Evolutionary conservation across 192 early-diverging fungal species (phyloP).

Genomic region (Podila minutissima): DNA sequence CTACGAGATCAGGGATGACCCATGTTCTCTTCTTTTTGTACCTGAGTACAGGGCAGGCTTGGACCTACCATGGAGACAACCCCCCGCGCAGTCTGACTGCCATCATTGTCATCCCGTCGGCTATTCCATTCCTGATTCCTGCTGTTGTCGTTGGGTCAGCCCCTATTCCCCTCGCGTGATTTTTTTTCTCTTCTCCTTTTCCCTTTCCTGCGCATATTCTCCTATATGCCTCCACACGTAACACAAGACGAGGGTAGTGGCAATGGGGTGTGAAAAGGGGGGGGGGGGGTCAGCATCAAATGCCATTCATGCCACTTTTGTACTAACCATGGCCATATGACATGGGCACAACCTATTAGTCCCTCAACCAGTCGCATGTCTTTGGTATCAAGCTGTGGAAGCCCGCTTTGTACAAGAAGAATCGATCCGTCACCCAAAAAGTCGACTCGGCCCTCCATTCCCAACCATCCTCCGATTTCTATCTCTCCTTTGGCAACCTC

Average conservation of each 20-base stretch:
- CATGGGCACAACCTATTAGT: conserved; percentile 54
- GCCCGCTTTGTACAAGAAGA: conserved; percentile 96
- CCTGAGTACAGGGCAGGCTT: too few species aligned
- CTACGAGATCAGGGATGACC: too few species aligned
- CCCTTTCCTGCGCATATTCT: background rate
- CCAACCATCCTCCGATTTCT: conserved; percentile 72
- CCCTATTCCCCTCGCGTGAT: conserved; percentile 4
- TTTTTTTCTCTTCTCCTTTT: background rate
- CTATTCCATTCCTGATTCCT: too few species aligned
- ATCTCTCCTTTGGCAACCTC: conserved; percentile 86
- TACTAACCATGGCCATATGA: background rate
- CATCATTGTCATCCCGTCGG: too few species aligned
- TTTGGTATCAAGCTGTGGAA: conserved; percentile 98
- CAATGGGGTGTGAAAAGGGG: background rate
- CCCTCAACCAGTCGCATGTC: conserved; percentile 85
- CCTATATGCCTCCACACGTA: background rate
- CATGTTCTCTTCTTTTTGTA: too few species aligned
- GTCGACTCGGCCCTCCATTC: conserved; percentile 88
- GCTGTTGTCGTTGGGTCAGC: background rate
- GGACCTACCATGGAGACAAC: too few species aligned
- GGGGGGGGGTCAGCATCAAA: background rate
- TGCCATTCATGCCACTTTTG: background rate
- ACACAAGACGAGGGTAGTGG: background rate
- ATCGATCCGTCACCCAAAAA: conserved; percentile 82
- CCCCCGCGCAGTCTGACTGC: too few species aligned